Evolutionary conservation across 140 eudicot species (phyloP), one percentile per base, ranked within the genome.

Genomic region (Senecio squalidus): DNA sequence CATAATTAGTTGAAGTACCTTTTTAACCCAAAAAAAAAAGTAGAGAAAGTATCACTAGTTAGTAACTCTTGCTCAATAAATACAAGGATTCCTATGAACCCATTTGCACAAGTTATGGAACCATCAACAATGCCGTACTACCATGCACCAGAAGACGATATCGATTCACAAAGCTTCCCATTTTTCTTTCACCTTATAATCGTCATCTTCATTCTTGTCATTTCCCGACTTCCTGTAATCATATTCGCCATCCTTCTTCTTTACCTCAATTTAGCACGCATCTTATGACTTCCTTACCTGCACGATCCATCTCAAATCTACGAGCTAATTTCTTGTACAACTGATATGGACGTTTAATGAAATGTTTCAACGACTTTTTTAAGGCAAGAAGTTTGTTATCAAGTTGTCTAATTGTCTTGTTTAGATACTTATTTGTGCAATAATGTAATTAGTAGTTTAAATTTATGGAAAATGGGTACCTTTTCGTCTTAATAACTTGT

Each of bases 61-160:
- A n/a, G n/a, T n/a, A n/a, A 31, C 58, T 3, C 13, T 15, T 4
- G 54, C 24, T 50, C 62, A 59, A 69, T 70, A 70, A 70, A 70
- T 70, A 6, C 69, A 51, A 36, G 30, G 23, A 18, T 10, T 44
- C 49, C 7, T 55, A 38, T 43, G 43, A 58, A 34, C 63, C n/a
- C 55, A 28, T n/a, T 1, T 54, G 15, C 58, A 55, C 29, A 67
- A 3, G 4, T 9, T 22, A 64, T 64, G 60, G 14, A 46, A 9
- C 44, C 64, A 40, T 40, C 58, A 33, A 61, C 22, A 54, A 70
- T 70, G 76, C 49, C 49, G 0, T 62, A 62, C 58, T 52, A 54
- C 44, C 71, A 71, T 63, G 24, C 71, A 54, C 66, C 34, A 45
- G 76, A 71, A 62, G 76, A 71, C 9, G 76, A 71, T n/a, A n/a